Evolutionary conservation across 352 stramenopile genomes (phyloP).

Genomic region (Pythium rhizo-oryzae): DNA sequence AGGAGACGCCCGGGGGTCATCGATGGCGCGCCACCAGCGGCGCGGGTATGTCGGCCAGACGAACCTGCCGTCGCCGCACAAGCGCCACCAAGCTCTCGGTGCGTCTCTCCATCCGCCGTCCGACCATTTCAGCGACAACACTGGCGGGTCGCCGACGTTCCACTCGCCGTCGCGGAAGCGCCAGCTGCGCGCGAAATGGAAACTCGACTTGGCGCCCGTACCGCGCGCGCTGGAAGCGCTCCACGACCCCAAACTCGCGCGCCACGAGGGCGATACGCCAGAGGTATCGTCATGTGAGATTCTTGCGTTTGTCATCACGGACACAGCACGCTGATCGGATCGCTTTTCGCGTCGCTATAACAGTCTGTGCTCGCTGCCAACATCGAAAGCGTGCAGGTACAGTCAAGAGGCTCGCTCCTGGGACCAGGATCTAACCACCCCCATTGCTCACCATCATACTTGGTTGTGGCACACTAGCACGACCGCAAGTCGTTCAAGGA

Average conservation of each 20-base stretch:
- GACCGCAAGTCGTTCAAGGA: conserved; percentile 63
- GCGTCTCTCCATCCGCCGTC: background rate
- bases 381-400: conserved; percentile 27
- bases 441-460: background rate
- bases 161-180: conserved; percentile 7
- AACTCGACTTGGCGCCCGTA: conserved; percentile 21
- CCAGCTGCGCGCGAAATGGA: conserved; percentile 16
- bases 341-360: no score
- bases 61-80: conserved; percentile 23
- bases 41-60: conserved; percentile 30
- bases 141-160: background rate
- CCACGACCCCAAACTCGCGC: background rate
- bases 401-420: no score
- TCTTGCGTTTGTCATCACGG: no score
- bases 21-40: conserved; percentile 25
- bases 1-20: background rate
- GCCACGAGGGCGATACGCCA: background rate
- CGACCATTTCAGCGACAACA: background rate
- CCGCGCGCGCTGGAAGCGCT: conserved; percentile 3
- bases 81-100: conserved; percentile 1
- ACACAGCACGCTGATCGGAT: no score
- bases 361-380: conserved; percentile 10
- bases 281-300: background rate
- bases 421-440: background rate
- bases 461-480: conserved; percentile 2